Evolutionary conservation across 2,329 filamentous ascomycete species (phyloP).

Genomic region (Lachnellula hyalina): DNA sequence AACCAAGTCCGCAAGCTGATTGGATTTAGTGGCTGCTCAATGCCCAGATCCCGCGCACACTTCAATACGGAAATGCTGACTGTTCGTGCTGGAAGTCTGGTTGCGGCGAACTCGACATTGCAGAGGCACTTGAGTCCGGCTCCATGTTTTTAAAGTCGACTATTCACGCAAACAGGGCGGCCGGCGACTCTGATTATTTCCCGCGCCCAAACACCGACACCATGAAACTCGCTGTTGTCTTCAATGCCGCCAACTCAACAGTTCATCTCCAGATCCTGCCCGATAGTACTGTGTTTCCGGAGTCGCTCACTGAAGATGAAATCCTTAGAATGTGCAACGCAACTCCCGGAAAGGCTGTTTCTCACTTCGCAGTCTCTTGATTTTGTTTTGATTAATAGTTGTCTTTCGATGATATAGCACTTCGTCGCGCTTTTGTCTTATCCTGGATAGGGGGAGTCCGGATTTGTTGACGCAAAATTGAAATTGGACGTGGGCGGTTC

Average conservation of each 20-base stretch:
- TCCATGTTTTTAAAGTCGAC: conserved; percentile 65
- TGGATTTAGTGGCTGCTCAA: conserved; percentile 61
- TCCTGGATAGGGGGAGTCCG: not conserved
- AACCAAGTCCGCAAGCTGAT: not conserved
- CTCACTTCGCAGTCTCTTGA: conserved; percentile 7
- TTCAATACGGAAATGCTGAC: conserved; percentile 56
- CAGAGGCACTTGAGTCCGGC: conserved; percentile 63
- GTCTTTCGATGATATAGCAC: not conserved
- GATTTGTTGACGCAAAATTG: too few relatives aligned
- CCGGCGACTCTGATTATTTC: conserved; percentile 68
- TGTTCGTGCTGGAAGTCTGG: conserved; percentile 69
- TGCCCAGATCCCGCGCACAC: conserved; percentile 62
- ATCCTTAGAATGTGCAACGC: conserved; percentile 11
- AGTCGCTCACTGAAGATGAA: conserved; percentile 35
- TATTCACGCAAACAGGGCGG: conserved; percentile 58
- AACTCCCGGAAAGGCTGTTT: conserved; percentile 5
- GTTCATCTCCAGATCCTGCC: conserved; percentile 47
- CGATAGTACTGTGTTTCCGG: conserved; percentile 35
- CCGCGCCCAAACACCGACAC: conserved; percentile 52
- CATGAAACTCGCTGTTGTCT: conserved; percentile 61
- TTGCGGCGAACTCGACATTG: conserved; percentile 73
- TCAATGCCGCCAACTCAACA: conserved; percentile 45
- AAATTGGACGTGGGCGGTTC: too few relatives aligned
- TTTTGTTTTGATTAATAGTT: not conserved
- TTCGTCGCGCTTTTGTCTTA: not conserved